A percentile compares a stretch with the other conserved stretches of the same genome.
Conservation (phyloP, 2,329 filamentous ascomycete genomes). For the Cercospora janseana region DNA sequence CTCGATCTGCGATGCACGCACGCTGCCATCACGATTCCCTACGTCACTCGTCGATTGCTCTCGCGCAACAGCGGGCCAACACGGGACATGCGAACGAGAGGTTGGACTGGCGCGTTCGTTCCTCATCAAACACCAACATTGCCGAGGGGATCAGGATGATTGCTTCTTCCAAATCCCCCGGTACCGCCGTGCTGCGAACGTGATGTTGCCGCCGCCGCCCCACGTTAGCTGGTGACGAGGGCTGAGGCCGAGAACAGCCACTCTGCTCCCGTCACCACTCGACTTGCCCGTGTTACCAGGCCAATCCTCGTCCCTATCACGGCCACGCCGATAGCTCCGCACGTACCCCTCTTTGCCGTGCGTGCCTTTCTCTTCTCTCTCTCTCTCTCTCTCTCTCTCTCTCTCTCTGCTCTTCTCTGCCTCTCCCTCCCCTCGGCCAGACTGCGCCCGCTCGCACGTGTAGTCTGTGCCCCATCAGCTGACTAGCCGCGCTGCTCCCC, state of each 20-base stretch:
- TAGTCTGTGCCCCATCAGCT: neutral
- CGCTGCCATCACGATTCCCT: constrained; percentile 6
- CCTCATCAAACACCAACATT: neutral
- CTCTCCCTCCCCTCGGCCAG: too few species aligned
- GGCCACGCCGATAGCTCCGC: neutral
- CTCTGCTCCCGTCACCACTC: neutral
- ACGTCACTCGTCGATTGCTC: constrained; percentile 17
- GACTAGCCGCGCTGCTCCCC: constrained; percentile 2
- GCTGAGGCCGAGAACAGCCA: neutral
- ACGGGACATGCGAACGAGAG: neutral
- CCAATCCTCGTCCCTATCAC: too few species aligned
- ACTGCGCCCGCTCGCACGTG: neutral
- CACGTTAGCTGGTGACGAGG: too few species aligned
- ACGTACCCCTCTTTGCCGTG: neutral
- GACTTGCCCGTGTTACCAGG: too few species aligned
- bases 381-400: too few species aligned
- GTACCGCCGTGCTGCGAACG: too few species aligned
- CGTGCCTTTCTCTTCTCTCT: neutral
- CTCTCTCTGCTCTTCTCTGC: too few species aligned
- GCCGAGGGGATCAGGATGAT: too few species aligned
- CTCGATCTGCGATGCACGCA: constrained; percentile 6
- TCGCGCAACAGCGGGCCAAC: constrained; percentile 7
- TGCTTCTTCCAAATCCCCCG: too few species aligned
- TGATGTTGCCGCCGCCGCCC: too few species aligned
- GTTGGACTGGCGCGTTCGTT: neutral